Evolutionary conservation across 768 basidiomycete genomes (phyloP).

Genomic region (Kwoniella dendrophila): DNA sequence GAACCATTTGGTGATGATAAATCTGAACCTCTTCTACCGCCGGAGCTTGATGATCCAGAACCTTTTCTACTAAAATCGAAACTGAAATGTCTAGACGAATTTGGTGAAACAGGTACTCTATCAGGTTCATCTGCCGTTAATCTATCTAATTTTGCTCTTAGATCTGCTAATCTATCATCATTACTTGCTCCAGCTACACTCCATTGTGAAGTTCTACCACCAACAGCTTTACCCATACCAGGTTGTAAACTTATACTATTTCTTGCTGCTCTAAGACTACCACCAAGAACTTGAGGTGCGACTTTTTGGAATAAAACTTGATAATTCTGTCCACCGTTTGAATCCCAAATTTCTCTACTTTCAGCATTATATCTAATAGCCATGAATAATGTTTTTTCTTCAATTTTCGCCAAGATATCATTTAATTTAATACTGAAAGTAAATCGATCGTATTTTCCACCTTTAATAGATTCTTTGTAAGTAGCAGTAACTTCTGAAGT

Average conservation of each 20-base stretch:
- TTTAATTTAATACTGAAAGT: constrained; percentile 61
- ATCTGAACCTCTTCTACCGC: constrained; percentile 5
- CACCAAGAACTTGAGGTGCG: constrained; percentile 5
- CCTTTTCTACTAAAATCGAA: constrained; percentile 25
- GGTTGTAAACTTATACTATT: constrained; percentile 33
- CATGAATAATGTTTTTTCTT: constrained; percentile 78
- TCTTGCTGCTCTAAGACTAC: constrained; percentile 13
- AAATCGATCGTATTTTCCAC: constrained; percentile 52
- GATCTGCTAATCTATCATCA: constrained; percentile 63
- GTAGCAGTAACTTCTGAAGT: constrained; percentile 86
- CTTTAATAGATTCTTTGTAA: constrained; percentile 61
- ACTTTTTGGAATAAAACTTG: constrained; percentile 66
- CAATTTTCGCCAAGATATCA: constrained; percentile 73
- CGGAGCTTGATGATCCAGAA: constrained; percentile 9
- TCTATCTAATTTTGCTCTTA: constrained; percentile 69
- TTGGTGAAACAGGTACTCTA: constrained; percentile 33
- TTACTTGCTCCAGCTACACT: constrained; percentile 57
- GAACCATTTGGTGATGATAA: constrained; percentile 35
- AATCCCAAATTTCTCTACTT: constrained; percentile 88
- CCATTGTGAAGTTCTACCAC: constrained; percentile 52
- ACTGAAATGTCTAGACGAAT: constrained; percentile 22
- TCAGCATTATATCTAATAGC: constrained; percentile 68
- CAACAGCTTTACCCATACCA: constrained; percentile 51
- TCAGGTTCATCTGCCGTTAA: constrained; percentile 59
- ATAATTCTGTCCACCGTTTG: constrained; percentile 79